Evolutionary conservation across 176 grass and related monocot species (phyloP).

Genomic region (Musa schizocarpa): DNA sequence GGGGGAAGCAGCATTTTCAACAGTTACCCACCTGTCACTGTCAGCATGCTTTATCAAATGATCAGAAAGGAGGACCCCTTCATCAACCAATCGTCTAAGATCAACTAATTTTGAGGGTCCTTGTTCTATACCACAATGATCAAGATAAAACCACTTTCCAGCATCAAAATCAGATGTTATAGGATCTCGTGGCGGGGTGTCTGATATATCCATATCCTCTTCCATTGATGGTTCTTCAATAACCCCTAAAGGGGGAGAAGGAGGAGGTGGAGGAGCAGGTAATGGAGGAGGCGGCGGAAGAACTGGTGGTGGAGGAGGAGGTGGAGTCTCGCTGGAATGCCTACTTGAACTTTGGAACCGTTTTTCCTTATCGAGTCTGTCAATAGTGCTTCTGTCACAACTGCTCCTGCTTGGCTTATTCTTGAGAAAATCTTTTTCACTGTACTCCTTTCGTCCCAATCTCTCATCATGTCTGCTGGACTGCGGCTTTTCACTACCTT

Average conservation of each 20-base stretch:
- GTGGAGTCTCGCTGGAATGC: constrained; percentile 38
- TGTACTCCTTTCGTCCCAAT: not conserved
- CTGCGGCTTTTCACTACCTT: constrained; percentile 35
- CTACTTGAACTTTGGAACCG: constrained; percentile 25
- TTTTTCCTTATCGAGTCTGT: constrained; percentile 66
- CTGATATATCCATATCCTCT: constrained; percentile 99
- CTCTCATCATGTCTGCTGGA: constrained; percentile 47
- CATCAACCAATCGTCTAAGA: constrained; percentile 62
- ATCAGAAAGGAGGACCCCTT: constrained; percentile 83
- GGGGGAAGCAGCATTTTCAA: constrained; percentile 89
- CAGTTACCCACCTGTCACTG: constrained; percentile 71
- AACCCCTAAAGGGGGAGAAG: constrained; percentile 38
- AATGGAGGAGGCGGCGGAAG: constrained; percentile 38
- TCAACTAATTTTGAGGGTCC: constrained; percentile 77
- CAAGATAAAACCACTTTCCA: constrained; percentile 89
- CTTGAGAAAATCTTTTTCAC: constrained; percentile 35
- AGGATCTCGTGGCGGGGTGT: constrained; percentile 75
- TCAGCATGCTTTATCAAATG: constrained; percentile 93
- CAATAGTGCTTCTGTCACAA: constrained; percentile 45
- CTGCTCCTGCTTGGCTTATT: constrained; percentile 56
- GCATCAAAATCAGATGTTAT: constrained; percentile 36
- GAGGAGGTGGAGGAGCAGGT: constrained; percentile 47
- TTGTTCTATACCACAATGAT: constrained; percentile 71
- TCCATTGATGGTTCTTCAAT: constrained; percentile 67
- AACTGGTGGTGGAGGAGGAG: constrained; percentile 21